Base-by-base conservation (phyloP, 2,329 filamentous ascomycete genomes). In the Hirsutella minnesotensis region DNA sequence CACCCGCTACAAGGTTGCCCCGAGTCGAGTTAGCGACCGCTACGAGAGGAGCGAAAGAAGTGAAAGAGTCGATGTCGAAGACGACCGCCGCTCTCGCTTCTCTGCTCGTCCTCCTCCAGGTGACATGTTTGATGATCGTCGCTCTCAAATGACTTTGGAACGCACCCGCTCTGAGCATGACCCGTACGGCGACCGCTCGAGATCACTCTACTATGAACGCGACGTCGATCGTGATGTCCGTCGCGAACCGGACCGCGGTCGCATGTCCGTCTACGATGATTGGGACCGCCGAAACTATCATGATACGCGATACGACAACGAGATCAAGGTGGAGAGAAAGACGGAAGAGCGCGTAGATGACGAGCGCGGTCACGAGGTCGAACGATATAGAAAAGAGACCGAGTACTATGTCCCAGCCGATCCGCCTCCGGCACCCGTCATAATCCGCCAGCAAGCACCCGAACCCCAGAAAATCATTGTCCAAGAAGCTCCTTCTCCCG, bases 401-500 rank as follows among this genome's bases (percentile, higher is more conserved):
- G 77, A 81, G 50, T 81, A 79, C 56, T 81, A 73, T 52, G 63
- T 70, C 37, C 69, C 70, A 3, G 63, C 67, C 21, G 65, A 73
- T 19, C 70, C 72, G 12, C 59, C 67, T 9, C 67, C 66, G 4
- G 56, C 66, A 2, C 74, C 74, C 5, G 69, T 79, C 46, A 65
- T 79, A 43, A 75, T 79, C 48, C 73, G 74, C 41, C 70, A 75
- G 51, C 67, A 69, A 40, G 66, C 69, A 1, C 65, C 68, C 3
- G 73, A 79, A 53, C 66, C 68, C 2, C 75, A 79, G 53, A 72
- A 72, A 53, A 77, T 79, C 51, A 75, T 79, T 48, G 68, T 79
- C 9, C 70, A 79, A 47, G 75, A 79, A 51, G 73, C 74, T 1
- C 66, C 72, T 3, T 50, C 67, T 0, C 71, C 74, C 2, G 57